phyloP scores from a whole-genome alignment of 805 yeast genomes.

The Debaryomyces prosopidis region DNA sequence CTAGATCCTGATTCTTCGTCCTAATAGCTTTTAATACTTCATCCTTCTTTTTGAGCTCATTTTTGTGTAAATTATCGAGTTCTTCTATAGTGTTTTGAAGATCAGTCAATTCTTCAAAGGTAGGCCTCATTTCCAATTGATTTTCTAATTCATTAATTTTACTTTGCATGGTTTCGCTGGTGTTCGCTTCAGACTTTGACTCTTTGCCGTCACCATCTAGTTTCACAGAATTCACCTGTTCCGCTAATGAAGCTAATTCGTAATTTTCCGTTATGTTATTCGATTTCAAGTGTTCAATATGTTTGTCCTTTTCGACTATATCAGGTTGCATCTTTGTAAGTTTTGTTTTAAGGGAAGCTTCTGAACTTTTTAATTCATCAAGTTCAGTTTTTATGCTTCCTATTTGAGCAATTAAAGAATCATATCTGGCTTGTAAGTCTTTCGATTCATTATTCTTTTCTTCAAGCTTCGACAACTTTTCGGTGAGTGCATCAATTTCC shows the following conservation, averaged over 20 bases:
- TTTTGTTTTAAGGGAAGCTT: background rate
- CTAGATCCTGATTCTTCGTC: constrained; percentile 20
- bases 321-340: background rate
- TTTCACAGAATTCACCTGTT: background rate
- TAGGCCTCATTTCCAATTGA: constrained; percentile 40
- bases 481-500: background rate
- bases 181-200: background rate
- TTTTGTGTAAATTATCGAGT: constrained; percentile 38
- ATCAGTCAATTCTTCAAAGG: constrained; percentile 42
- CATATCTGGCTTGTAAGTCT: background rate
- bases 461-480: background rate
- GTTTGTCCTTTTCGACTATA: background rate
- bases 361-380: background rate
- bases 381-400: background rate
- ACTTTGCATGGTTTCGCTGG: constrained; percentile 1
- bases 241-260: background rate
- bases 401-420: background rate
- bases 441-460: constrained; percentile 3
- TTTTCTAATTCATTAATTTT: constrained; percentile 28
- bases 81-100: constrained; percentile 45
- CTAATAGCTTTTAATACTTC: constrained; percentile 23
- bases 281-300: no score
- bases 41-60: constrained; percentile 28
- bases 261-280: background rate
- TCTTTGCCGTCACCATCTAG: background rate